Evolutionary conservation across 495 filamentous ascomycete genomes (phyloP), one percentile per base, ranked within the genome.

Genomic region (Lichina pygmaea): DNA sequence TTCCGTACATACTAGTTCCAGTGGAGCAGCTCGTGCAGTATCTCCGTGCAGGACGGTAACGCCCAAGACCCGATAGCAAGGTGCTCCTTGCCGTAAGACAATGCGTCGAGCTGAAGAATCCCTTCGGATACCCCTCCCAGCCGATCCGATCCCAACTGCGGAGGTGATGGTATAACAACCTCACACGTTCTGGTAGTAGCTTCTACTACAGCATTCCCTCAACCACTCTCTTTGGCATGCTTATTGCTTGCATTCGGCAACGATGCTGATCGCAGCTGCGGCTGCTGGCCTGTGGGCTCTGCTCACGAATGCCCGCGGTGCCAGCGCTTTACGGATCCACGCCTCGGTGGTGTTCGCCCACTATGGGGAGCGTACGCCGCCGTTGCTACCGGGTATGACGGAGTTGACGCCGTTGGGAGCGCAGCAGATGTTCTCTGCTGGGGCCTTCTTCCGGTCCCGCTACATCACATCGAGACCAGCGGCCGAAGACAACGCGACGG

Each of bases 291-390:
- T 40, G 38, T 16, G 12, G 38, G 38, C 15, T 3, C 38, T n/a
- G 15, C 15, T n/a, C 42, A 24, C 6, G 42, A 13, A 44, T n/a
- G 17, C 42, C 2, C 42, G 31, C 12, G 42, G 31, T 1, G 6
- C 24, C 24, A 24, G 24, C 24, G 24, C 24, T 24, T 1, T 24
- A 4, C 24, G 24, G 9, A 6, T 48, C 7, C 46, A 36, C 12
- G 33, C 69, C 37, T 64, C 73, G 24, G 79, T 80, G 44, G 70
- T 81, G 51, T 84, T 78, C 62, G 72, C 70, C 37, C 67, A 76
- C 10, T 67, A 83, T 50, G 82, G 82, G 41, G 81, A 86, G 47
- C 72, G 72, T 16, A 79, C 76, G 0, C 69, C 78, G n/a, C 65
- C 71, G 51, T 52, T 60, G 6, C 61, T 71, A 8, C 51, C 60